Conservation (phyloP, 2,329 filamentous ascomycete species). For the Cladosporium sp. region DNA sequence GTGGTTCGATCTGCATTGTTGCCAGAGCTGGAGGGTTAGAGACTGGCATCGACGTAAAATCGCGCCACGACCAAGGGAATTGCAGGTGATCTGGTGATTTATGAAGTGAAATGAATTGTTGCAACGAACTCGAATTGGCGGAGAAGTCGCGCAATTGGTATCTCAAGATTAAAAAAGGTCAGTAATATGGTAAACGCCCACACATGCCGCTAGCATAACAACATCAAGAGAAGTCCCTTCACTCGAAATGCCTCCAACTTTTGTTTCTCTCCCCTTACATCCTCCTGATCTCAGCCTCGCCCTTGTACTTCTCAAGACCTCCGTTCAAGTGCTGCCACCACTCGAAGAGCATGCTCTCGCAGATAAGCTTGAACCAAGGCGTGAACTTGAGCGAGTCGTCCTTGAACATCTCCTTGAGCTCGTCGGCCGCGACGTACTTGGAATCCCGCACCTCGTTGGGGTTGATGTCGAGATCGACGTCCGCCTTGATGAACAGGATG, state of each 20-base stretch:
- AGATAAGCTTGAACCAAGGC: constrained; percentile 99
- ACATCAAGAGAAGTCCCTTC: constrained; percentile 2
- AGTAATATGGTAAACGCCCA: constrained; percentile 9
- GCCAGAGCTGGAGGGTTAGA: no score
- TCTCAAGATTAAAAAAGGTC: constrained; percentile 10
- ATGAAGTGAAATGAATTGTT: no score
- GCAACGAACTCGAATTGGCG: constrained; percentile 10
- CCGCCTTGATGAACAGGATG: constrained; percentile 95
- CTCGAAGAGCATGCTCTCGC: constrained; percentile 93
- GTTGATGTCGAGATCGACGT: constrained; percentile 79
- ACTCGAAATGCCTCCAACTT: background rate
- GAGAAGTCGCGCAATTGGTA: constrained; percentile 10
- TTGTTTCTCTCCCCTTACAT: constrained; percentile 50
- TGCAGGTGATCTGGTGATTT: no score
- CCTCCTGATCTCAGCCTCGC: constrained; percentile 81
- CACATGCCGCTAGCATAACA: constrained; percentile 11
- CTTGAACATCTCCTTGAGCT: constrained; percentile 80
- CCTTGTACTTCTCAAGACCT: constrained; percentile 77
- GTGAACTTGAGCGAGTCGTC: constrained; percentile 82
- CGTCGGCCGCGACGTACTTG: constrained; percentile 75
- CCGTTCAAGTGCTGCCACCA: constrained; percentile 89
- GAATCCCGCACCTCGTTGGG: constrained; percentile 85
- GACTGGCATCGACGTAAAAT: no score
- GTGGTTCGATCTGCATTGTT: no score
- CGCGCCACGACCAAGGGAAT: no score